Base-by-base conservation (phyloP, 1,284 basidiomycete species). In the Ustanciosporium gigantosporum region DNA sequence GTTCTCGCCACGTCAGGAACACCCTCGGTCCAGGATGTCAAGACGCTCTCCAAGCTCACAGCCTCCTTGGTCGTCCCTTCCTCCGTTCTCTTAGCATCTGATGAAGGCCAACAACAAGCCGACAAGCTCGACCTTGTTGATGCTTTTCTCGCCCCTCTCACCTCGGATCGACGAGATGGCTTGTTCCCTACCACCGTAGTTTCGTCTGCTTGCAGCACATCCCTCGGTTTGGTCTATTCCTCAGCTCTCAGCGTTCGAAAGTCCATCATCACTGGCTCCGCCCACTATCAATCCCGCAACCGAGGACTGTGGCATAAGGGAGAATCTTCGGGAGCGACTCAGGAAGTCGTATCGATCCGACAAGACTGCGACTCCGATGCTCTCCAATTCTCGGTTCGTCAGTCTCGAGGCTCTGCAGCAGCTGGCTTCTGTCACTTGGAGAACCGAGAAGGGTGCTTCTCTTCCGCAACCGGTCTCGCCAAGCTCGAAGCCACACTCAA, bases 221-320 rank as follows among this genome's bases (percentile, higher is more conserved):
- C 84, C 14, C 85, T 98, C 16, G 95, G 95, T 16, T 85, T 98
- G 45, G 95, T 97, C 36, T 99, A 98, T 81, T 98, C 95, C n/a
- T 98, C 95, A 13, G 74, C 79, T 37, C 87, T 89, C 70, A 94
- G 91, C 3, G 84, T 98, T 61, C 85, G 84, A 55, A 89, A 93
- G 78, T 89, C 88, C 62, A 91, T 99, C 74, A 67, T 85, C 38
- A 88, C 91, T 2, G 91, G 91, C 25, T 88, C 87, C 70, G 95
- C 94, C 22, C 88, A 95, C 29, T 99, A 99, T 79, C 92, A 97
- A 77, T 96, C 91, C 16, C 87, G 95, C 61, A 78, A 77, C 15
- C 92, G 92, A 73, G 93, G 93, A 7, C 81, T 98, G 16, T 99
- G 95, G 95, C 84, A 89, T 56, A 99, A 99, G 79, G 95, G 95